These are phyloP conservation scores for Kondoa malvinella DNA, from an alignment of 768 basidiomycete genomes.

Conservation along the genomic window DNA sequence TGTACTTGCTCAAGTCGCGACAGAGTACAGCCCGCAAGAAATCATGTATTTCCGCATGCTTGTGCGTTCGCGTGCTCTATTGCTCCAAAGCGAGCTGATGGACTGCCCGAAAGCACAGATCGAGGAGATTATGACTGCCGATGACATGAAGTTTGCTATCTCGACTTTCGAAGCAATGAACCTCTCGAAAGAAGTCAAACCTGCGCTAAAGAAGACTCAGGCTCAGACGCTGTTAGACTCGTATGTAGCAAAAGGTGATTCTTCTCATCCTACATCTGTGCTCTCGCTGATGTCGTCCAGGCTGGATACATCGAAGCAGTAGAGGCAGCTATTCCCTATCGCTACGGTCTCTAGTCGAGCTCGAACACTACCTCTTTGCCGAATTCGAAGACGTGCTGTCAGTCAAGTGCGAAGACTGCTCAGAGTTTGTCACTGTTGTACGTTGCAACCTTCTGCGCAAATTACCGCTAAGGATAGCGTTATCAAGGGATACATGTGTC, in stretches of 20 bases:
- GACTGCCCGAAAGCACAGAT: conserved; percentile 10
- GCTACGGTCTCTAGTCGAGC: conserved; percentile 10
- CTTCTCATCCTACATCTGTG: background rate
- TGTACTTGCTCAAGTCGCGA: conserved; percentile 14
- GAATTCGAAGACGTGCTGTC: conserved; percentile 9
- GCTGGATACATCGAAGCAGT: conserved; percentile 11
- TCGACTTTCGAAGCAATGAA: background rate
- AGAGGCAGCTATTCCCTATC: conserved; percentile 12
- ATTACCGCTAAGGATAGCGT: background rate
- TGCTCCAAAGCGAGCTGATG: background rate
- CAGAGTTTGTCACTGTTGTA: conserved; percentile 15
- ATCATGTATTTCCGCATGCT: conserved; percentile 13
- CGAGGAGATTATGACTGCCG: conserved; percentile 14
- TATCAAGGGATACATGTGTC: conserved; percentile 10
- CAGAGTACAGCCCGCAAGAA: conserved; percentile 17
- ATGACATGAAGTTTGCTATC: conserved; percentile 5
- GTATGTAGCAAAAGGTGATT: conserved; percentile 10
- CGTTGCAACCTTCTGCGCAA: background rate
- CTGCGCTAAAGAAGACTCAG: conserved; percentile 4
- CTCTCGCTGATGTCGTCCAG: background rate
- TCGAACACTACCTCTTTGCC: conserved; percentile 13
- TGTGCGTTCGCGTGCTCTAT: conserved; percentile 6
- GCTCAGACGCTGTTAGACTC: conserved; percentile 9
- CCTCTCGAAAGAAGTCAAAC: background rate
- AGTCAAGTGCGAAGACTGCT: conserved; percentile 12